These are phyloP conservation scores for Ilyonectria sp. DNA, from an alignment of 2,329 filamentous ascomycete genomes.

Conservation along the genomic window DNA sequence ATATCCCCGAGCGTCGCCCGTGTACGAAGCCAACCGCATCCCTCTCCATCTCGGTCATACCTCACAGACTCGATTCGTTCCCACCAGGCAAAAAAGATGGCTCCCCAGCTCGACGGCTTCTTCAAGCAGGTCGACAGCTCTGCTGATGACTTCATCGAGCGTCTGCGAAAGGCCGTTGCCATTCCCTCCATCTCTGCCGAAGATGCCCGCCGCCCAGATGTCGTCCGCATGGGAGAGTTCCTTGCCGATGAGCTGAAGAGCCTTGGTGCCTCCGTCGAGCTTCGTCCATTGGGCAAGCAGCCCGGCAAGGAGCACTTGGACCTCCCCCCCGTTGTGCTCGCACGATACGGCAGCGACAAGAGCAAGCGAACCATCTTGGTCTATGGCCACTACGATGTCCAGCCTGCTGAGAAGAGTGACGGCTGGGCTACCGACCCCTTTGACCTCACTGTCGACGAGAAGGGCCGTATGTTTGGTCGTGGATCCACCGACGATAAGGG, in stretches of 20 bases:
- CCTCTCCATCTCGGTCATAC: conserved; percentile 58
- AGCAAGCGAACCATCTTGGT: conserved; percentile 96
- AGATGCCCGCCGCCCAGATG: conserved; percentile 89
- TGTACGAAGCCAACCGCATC: conserved; percentile 33
- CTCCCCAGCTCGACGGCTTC: conserved; percentile 90
- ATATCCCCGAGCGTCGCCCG: conserved; percentile 42
- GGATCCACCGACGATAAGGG: conserved; percentile 98
- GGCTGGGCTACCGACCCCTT: conserved; percentile 98
- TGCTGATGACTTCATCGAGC: conserved; percentile 87
- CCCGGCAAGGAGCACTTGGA: conserved; percentile 91
- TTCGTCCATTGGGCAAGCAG: conserved; percentile 91
- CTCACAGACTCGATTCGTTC: conserved; percentile 67
- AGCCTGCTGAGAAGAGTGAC: conserved; percentile 92
- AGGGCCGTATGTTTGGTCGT: conserved; percentile 96
- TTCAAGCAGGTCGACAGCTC: conserved; percentile 92
- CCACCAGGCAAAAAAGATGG: conserved; percentile 83
- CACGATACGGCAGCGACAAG: conserved; percentile 91
- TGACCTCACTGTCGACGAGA: conserved; percentile 86
- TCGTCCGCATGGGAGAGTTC: conserved; percentile 96
- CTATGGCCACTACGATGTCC: conserved; percentile 99
- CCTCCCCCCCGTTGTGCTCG: conserved; percentile 92
- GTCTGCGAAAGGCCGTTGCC: conserved; percentile 91
- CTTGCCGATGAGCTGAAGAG: conserved; percentile 86
- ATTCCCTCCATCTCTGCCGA: conserved; percentile 97
- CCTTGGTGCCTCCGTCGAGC: conserved; percentile 89